A percentile compares a stretch with the other conserved stretches of the same genome.
Evolutionary conservation across 495 filamentous ascomycete genomes (phyloP).

Genomic region (Podospora pseudoanserina): DNA sequence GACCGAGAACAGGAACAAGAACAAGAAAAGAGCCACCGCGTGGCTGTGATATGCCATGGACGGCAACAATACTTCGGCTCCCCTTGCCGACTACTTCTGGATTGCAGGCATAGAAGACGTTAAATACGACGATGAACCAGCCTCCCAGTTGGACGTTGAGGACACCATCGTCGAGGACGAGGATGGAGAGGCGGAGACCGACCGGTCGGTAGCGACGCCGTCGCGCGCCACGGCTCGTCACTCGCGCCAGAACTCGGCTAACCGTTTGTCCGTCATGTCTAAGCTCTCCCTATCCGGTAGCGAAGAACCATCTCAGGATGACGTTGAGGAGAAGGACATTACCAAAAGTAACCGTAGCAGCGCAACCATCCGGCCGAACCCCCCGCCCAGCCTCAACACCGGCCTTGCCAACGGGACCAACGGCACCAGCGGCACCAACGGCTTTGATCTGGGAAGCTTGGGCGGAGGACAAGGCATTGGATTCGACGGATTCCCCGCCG

Average conservation of each 20-base stretch:
- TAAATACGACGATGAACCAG: constrained; percentile 50
- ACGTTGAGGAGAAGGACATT: constrained; percentile 46
- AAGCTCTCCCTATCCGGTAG: constrained; percentile 48
- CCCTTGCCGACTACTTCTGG: constrained; percentile 98
- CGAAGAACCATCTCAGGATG: constrained; percentile 58
- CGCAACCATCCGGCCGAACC: constrained; percentile 67
- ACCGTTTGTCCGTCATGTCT: constrained; percentile 62
- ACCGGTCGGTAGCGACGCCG: constrained; percentile 38
- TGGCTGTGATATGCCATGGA: constrained; percentile 51
- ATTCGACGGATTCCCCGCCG: constrained; percentile 27
- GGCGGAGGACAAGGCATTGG: constrained; percentile 20
- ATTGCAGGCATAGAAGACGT: constrained; percentile 86
- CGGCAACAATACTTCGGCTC: constrained; percentile 55
- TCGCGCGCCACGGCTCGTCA: constrained; percentile 54
- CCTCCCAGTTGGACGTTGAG: constrained; percentile 45
- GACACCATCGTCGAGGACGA: constrained; percentile 81
- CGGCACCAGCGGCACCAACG: background rate
- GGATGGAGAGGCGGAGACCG: constrained; percentile 44
- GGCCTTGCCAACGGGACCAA: constrained; percentile 17
- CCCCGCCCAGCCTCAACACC: constrained; percentile 30
- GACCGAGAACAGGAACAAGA: constrained; percentile 10
- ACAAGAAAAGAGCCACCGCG: constrained; percentile 12
- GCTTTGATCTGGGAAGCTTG: constrained; percentile 18
- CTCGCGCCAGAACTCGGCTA: constrained; percentile 61
- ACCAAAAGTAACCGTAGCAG: constrained; percentile 85